Evolutionary conservation across 1,284 basidiomycete species (phyloP).

Genomic region (Ceratobasidium sp.): DNA sequence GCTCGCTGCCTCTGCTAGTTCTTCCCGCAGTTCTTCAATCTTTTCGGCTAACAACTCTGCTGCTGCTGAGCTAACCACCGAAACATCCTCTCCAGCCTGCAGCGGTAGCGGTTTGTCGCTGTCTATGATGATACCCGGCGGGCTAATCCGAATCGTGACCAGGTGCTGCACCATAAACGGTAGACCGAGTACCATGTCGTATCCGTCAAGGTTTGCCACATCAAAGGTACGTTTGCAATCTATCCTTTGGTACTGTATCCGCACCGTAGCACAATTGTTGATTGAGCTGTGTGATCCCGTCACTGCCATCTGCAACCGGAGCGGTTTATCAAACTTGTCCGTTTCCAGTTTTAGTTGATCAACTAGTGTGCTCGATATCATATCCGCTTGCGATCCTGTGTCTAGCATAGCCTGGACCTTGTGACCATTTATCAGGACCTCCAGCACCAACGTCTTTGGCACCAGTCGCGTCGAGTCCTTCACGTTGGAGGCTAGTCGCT

Average conservation of each 20-base stretch:
- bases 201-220: conserved; percentile 53
- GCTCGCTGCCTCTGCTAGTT: conserved; percentile 50
- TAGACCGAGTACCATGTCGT: conserved; percentile 55
- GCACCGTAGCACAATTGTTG: conserved; percentile 31
- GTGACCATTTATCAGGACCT: conserved; percentile 56
- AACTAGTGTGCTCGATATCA: conserved; percentile 58
- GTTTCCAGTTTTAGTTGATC: conserved; percentile 55
- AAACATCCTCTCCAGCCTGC: conserved; percentile 48
- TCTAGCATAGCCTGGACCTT: conserved; percentile 56
- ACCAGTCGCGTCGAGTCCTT: conserved; percentile 53
- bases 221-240: conserved; percentile 54
- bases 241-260: conserved; percentile 56
- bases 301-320: conserved; percentile 55
- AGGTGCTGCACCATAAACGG: conserved; percentile 54
- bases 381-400: conserved; percentile 59
- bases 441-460: conserved; percentile 55
- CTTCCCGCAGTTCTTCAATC: conserved; percentile 48
- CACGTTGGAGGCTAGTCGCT: conserved; percentile 41
- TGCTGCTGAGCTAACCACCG: conserved; percentile 44
- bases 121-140: conserved; percentile 48
- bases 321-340: conserved; percentile 52
- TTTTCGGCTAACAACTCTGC: conserved; percentile 49
- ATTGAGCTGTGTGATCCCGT: conserved; percentile 54
- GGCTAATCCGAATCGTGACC: conserved; percentile 51
- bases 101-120: conserved; percentile 47